Conservation (phyloP, 192 early-diverging fungal species). For the Spizellomyces sp. region DNA sequence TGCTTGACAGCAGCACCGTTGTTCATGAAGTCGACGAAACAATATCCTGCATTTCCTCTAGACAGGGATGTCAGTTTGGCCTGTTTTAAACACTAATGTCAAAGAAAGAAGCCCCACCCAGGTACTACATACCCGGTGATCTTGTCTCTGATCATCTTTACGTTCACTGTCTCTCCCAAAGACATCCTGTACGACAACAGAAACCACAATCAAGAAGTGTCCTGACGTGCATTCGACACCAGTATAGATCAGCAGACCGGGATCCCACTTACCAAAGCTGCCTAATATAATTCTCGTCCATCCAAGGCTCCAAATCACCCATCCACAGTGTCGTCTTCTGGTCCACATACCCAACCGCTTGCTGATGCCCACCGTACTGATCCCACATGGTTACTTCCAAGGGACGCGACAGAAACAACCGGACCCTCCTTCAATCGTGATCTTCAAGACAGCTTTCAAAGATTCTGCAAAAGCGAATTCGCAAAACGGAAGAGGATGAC, state of each 20-base stretch:
- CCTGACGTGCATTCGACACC: background rate
- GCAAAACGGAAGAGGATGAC: too few species aligned
- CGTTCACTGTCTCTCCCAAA: conserved; percentile 81
- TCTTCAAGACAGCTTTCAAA: too few species aligned
- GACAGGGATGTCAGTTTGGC: background rate
- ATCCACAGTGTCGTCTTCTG: conserved; percentile 68
- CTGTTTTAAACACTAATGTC: background rate
- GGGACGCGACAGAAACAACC: too few species aligned
- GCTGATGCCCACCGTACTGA: background rate
- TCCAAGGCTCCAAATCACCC: conserved; percentile 97
- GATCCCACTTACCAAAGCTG: conserved; percentile 70
- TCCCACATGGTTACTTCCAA: background rate
- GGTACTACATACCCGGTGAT: conserved; percentile 65
- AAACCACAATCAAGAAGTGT: background rate
- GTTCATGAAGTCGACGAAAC: conserved; percentile 85
- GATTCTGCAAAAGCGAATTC: too few species aligned
- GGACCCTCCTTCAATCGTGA: too few species aligned
- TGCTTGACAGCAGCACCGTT: conserved; percentile 70
- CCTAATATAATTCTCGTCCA: conserved; percentile 92
- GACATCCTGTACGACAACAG: conserved; percentile 28
- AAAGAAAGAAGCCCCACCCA: background rate
- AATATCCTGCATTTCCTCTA: conserved; percentile 75
- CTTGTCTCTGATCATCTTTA: conserved; percentile 96
- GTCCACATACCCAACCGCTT: background rate
- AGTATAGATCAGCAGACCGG: background rate